Percentiles rank a stretch among this genome's conserved stretches.
Evolutionary conservation across 495 filamentous ascomycete genomes (phyloP).

Genomic region (Cenococcum geophilum): DNA sequence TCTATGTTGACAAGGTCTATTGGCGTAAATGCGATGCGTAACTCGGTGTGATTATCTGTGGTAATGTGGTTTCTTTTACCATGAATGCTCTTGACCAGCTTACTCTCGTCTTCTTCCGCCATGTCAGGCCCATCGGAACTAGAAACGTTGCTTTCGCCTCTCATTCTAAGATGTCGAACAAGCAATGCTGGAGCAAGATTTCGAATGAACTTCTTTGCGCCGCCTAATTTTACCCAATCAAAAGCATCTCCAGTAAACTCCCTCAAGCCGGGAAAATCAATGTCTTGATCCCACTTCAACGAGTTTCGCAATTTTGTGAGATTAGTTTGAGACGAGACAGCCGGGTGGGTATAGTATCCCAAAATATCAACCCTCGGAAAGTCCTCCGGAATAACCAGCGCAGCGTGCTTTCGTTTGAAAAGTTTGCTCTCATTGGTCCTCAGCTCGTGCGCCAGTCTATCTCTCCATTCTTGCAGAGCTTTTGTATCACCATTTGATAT

Average conservation of each 20-base stretch:
- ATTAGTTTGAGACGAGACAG: constrained; percentile 59
- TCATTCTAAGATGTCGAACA: constrained; percentile 53
- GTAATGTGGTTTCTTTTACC: constrained; percentile 60
- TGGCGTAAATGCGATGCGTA: constrained; percentile 73
- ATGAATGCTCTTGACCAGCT: constrained; percentile 55
- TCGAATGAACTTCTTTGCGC: constrained; percentile 78
- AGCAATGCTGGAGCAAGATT: constrained; percentile 75
- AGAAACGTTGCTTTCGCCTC: constrained; percentile 15
- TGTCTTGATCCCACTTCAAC: constrained; percentile 55
- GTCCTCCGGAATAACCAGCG: constrained; percentile 65
- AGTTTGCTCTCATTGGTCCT: constrained; percentile 76
- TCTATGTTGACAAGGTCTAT: constrained; percentile 71
- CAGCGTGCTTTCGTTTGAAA: constrained; percentile 68
- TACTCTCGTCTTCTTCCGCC: constrained; percentile 42
- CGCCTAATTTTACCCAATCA: constrained; percentile 71
- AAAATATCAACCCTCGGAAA: constrained; percentile 78
- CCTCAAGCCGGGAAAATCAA: constrained; percentile 64
- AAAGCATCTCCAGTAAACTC: constrained; percentile 72
- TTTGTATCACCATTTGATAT: constrained; percentile 37
- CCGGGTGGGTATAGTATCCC: constrained; percentile 78
- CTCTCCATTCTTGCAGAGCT: constrained; percentile 63
- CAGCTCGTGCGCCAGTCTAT: constrained; percentile 66
- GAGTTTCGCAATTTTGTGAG: constrained; percentile 52
- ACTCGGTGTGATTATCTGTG: constrained; percentile 68
- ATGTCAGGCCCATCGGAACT: constrained; percentile 37